Evolutionary conservation across 495 filamentous ascomycete genomes (phyloP).

Genomic region (Rhizodiscina lignyota): DNA sequence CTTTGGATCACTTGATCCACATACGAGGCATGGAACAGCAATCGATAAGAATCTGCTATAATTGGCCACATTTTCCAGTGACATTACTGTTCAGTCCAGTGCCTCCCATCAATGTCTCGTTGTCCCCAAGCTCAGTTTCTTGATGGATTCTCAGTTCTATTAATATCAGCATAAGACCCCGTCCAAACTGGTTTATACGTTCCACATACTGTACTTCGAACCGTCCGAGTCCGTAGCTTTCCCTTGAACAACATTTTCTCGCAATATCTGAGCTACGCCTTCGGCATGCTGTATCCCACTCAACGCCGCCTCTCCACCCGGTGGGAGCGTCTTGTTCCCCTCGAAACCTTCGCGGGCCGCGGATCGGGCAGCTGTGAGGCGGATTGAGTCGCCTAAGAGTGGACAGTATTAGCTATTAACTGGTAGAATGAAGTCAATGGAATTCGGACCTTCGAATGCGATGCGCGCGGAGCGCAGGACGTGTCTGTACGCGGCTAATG

Average conservation of each 20-base stretch:
- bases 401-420: conserved; percentile 3
- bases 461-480: conserved; percentile 67
- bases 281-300: conserved; percentile 55
- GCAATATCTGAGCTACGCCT: conserved; percentile 64
- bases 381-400: conserved; percentile 41
- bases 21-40: not conserved
- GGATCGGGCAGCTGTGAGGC: conserved; percentile 50
- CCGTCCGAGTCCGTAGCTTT: conserved; percentile 26
- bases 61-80: conserved; percentile 14
- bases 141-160: conserved; percentile 76
- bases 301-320: conserved; percentile 31
- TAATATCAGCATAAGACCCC: not conserved
- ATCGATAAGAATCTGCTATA: conserved; percentile 7
- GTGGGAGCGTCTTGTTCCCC: conserved; percentile 36
- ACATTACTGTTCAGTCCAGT: conserved; percentile 11
- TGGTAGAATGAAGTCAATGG: conserved; percentile 4
- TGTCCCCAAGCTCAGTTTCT: conserved; percentile 80
- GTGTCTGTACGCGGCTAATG: conserved; percentile 64
- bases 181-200: not conserved
- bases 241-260: conserved; percentile 81
- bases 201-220: conserved; percentile 46
- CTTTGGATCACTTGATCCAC: not conserved
- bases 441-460: conserved; percentile 59
- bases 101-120: conserved; percentile 52
- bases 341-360: conserved; percentile 59